phyloP scores from a whole-genome alignment of 768 basidiomycete species.

The Tulasnella sp. region DNA sequence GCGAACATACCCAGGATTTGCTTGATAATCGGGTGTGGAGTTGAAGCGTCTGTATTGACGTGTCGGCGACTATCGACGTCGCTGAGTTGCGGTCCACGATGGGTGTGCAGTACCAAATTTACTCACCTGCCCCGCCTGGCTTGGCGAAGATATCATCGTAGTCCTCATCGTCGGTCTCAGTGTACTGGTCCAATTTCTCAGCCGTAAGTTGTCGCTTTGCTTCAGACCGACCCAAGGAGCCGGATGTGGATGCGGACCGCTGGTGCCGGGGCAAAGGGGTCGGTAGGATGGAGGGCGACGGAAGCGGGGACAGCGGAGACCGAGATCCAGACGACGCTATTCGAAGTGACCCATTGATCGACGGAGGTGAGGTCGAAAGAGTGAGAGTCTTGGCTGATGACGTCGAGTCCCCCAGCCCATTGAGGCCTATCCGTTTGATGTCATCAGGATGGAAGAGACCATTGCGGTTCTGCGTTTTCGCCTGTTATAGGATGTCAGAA shows the following conservation, averaged over 20 bases:
- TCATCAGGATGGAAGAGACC: constrained; percentile 87
- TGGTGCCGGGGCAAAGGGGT: constrained; percentile 41
- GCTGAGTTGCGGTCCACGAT: constrained; percentile 31
- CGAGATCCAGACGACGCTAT: constrained; percentile 53
- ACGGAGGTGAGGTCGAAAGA: constrained; percentile 49
- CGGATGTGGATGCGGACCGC: constrained; percentile 56
- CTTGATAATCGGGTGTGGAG: constrained; percentile 83
- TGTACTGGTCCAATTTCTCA: constrained; percentile 75
- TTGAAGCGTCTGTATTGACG: constrained; percentile 68
- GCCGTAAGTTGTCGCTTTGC: constrained; percentile 50
- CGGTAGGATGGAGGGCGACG: constrained; percentile 21
- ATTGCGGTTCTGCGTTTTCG: constrained; percentile 66
- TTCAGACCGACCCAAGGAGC: constrained; percentile 65
- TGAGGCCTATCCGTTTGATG: constrained; percentile 66
- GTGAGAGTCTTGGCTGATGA: constrained; percentile 35
- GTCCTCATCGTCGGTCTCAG: constrained; percentile 85
- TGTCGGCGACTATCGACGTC: constrained; percentile 42
- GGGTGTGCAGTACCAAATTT: not conserved
- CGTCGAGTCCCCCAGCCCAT: constrained; percentile 2
- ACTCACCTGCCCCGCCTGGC: constrained; percentile 60
- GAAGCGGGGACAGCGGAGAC: constrained; percentile 35
- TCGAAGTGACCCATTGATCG: constrained; percentile 55
- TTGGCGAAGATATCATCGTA: constrained; percentile 95
- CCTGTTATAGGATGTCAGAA: constrained; percentile 37
- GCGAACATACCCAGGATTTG: constrained; percentile 74